These are phyloP conservation scores for Ramaria rubella DNA, from an alignment of 768 basidiomycete genomes.

Conservation along the genomic window DNA sequence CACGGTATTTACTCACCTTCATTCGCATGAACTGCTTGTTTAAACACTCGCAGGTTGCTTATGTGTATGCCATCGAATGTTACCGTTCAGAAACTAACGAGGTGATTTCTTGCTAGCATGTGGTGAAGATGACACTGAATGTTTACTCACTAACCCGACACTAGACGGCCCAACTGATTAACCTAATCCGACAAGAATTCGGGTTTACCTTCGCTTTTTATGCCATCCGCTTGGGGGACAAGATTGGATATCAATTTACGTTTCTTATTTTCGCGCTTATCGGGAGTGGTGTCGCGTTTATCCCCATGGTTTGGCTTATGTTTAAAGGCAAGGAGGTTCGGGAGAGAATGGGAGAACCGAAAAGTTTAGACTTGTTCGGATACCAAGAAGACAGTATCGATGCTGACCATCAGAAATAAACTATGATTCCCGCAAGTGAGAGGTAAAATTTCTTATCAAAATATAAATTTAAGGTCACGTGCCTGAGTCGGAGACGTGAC, in stretches of 20 bases:
- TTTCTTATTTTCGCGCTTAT: constrained; percentile 3
- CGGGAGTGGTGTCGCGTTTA: constrained; percentile 4
- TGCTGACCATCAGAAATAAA: too few relatives aligned
- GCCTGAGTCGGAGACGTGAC: too few relatives aligned
- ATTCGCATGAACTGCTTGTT: background rate
- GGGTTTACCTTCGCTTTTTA: constrained; percentile 10
- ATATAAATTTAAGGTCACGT: too few relatives aligned
- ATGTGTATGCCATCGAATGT: constrained; percentile 7
- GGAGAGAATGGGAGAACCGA: background rate
- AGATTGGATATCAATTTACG: constrained; percentile 5
- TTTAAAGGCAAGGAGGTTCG: background rate
- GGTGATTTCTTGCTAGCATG: background rate
- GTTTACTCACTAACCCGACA: background rate
- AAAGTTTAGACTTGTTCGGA: background rate
- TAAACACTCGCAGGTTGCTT: background rate
- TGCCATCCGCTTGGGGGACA: background rate
- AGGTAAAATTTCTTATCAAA: too few relatives aligned
- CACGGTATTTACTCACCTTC: background rate
- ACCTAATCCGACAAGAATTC: constrained; percentile 8
- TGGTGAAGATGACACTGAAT: background rate
- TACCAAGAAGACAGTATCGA: background rate
- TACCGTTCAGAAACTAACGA: constrained; percentile 7
- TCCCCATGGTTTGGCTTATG: constrained; percentile 11
- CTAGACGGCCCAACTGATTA: constrained; percentile 3
- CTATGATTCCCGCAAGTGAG: too few relatives aligned